Evolutionary conservation across 345 rosid species (phyloP), one percentile per base, ranked within the genome.

Genomic region (Bretschneidera sinensis): DNA sequence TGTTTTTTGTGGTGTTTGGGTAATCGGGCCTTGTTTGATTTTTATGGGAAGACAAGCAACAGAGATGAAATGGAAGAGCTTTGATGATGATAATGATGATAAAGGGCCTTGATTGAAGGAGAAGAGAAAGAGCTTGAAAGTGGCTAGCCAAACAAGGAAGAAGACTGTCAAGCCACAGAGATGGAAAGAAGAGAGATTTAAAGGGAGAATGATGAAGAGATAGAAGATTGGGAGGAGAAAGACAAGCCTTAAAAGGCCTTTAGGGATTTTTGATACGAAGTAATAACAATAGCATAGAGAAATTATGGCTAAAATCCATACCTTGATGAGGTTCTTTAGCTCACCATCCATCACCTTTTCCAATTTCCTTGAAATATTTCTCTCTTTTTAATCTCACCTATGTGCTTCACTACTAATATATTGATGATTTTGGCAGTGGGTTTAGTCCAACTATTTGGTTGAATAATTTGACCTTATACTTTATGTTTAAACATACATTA

Each of bases 71-170:
- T 78, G 85, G 71, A 52, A 33, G 55, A 85, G 71, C 6, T 52
- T 70, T 1, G 76, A 54, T 16, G 77, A 79, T 5, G 74, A 61
- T 16, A 85, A 83, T 17, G 63, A 84, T n/a, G 61, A 83, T 3
- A 88, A 69, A 52, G 92, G 96, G 52, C 85, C 82, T 66, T 68
- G 81, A 49, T 63, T 75, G 22, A 91, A 76, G 73, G 83, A 69
- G 63, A 82, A 78, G 56, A 91, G 92, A 53, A 87, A 74, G 75
- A 91, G 92, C 48, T 78, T 84, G 78, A 73, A 82, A 74, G 57
- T 79, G 68, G 80, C 78, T 1, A 84, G 84, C 96, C 91, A 85
- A 0, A 71, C 23, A 3, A 85, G 76, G 66, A 82, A 75, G 72
- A 75, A 77, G 51, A 71, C 66, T 0, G 89, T 61, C 23, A 64